These are phyloP conservation scores for Citrus australasica DNA, from an alignment of 345 rosid species.

Conservation along the genomic window DNA sequence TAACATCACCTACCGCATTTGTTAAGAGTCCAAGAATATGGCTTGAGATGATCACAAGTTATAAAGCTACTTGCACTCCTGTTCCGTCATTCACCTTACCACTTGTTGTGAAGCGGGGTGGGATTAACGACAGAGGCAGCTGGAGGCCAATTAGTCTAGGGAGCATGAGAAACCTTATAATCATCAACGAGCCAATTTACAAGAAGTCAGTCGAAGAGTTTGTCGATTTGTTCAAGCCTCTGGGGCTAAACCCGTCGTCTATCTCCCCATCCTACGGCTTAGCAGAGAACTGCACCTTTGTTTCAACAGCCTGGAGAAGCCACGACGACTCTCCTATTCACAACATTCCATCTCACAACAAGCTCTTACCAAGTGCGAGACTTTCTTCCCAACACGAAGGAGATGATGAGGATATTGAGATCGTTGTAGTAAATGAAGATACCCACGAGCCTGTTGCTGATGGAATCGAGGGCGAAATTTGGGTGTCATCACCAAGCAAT, in stretches of 20 bases:
- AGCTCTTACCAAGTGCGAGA: slow-evolving; percentile 52
- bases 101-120: slow-evolving; percentile 51
- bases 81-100: slow-evolving; percentile 66
- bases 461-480: slow-evolving; percentile 60
- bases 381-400: slow-evolving; percentile 22
- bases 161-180: slow-evolving; percentile 50
- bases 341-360: slow-evolving; percentile 37
- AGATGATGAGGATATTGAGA: slow-evolving; percentile 36
- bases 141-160: slow-evolving; percentile 18
- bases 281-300: slow-evolving; percentile 65
- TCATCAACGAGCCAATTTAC: slow-evolving; percentile 61
- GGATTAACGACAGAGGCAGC: slow-evolving; percentile 19
- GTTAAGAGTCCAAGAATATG: slow-evolving; percentile 47
- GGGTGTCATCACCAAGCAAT: slow-evolving; percentile 71
- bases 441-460: slow-evolving; percentile 40
- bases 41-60: slow-evolving; percentile 52
- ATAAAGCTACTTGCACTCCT: slow-evolving; percentile 54
- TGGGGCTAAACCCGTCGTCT: slow-evolving; percentile 39
- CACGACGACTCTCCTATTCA: slow-evolving; percentile 12
- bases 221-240: slow-evolving; percentile 29
- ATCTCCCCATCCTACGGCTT: slow-evolving; percentile 64
- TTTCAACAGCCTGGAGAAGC: slow-evolving; percentile 61
- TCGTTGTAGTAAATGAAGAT: slow-evolving; percentile 46
- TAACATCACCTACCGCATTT: slow-evolving; percentile 42
- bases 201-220: slow-evolving; percentile 40